phyloP scores from a whole-genome alignment of 2,329 filamentous ascomycete species.

The Clarireedia homoeocarpa region DNA sequence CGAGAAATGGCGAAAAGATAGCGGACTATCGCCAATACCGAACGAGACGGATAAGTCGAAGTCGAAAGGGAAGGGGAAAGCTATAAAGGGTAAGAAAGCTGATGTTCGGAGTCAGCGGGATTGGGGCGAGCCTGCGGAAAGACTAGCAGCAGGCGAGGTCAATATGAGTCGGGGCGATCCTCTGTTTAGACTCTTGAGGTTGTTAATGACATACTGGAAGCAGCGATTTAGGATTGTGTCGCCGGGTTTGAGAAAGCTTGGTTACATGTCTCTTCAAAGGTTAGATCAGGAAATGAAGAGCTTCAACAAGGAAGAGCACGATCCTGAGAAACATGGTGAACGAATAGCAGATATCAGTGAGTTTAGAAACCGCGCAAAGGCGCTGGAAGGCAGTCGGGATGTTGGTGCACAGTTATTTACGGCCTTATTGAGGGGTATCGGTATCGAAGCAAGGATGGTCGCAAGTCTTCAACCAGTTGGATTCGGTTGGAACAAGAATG shows the following conservation, averaged over 20 bases:
- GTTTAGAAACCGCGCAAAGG: conserved; percentile 61
- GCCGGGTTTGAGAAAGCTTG: conserved; percentile 78
- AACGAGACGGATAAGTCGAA: conserved; percentile 33
- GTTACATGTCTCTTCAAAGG: conserved; percentile 73
- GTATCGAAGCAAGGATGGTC: conserved; percentile 76
- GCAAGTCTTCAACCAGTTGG: conserved; percentile 79
- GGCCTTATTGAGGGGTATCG: conserved; percentile 70
- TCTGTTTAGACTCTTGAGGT: conserved; percentile 65
- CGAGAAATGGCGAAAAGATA: conserved; percentile 63
- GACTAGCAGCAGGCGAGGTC: conserved; percentile 59
- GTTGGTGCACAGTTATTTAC: conserved; percentile 86
- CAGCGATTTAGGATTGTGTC: conserved; percentile 70
- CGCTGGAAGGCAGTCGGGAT: conserved; percentile 75
- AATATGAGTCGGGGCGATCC: conserved; percentile 82
- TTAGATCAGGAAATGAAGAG: conserved; percentile 67
- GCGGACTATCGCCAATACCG: conserved; percentile 45
- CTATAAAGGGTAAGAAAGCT: conserved; percentile 32
- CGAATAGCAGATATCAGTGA: conserved; percentile 56
- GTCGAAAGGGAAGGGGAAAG: conserved; percentile 31
- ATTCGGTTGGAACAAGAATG: conserved; percentile 82
- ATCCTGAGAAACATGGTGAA: conserved; percentile 67
- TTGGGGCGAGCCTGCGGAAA: conserved; percentile 64
- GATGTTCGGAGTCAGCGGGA: conserved; percentile 45
- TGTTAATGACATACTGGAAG: conserved; percentile 80
- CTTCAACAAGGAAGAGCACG: conserved; percentile 54